phyloP scores from a whole-genome alignment of 257 asterid species.

The Datura wrightii region DNA sequence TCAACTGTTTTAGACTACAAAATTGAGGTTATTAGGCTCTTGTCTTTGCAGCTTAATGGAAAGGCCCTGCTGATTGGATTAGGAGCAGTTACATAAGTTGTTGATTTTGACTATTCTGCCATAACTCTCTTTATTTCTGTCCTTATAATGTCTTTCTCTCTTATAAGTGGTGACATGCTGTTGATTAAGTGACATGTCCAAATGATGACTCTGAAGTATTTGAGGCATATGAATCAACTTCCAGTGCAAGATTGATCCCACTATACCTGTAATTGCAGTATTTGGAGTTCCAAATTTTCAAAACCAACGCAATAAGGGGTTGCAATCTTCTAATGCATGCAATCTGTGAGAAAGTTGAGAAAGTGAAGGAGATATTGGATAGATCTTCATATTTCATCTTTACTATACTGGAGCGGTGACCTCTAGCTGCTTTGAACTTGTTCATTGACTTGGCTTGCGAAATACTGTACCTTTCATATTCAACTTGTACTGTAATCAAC shows the following conservation, averaged over 20 bases:
- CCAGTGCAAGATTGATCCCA: neutral
- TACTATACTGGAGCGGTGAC: neutral
- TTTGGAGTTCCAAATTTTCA: neutral
- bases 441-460: neutral
- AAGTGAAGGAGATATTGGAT: neutral
- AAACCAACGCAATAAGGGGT: neutral
- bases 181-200: neutral
- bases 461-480: neutral
- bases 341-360: neutral
- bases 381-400: conserved; percentile 27
- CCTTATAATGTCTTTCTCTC: neutral
- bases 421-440: neutral
- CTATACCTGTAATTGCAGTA: neutral
- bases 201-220: neutral
- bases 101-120: conserved; percentile 19
- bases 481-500: neutral
- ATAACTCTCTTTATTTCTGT: neutral
- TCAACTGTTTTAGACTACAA: neutral
- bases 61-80: neutral
- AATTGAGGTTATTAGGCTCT: neutral
- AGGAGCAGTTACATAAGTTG: neutral
- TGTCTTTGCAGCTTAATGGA: neutral
- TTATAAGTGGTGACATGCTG: conserved; percentile 11
- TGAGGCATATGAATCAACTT: neutral
- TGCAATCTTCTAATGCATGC: conserved; percentile 3